Evolutionary conservation across 2,329 filamentous ascomycete genomes (phyloP).

Genomic region (Alternaria angustiovoidea): DNA sequence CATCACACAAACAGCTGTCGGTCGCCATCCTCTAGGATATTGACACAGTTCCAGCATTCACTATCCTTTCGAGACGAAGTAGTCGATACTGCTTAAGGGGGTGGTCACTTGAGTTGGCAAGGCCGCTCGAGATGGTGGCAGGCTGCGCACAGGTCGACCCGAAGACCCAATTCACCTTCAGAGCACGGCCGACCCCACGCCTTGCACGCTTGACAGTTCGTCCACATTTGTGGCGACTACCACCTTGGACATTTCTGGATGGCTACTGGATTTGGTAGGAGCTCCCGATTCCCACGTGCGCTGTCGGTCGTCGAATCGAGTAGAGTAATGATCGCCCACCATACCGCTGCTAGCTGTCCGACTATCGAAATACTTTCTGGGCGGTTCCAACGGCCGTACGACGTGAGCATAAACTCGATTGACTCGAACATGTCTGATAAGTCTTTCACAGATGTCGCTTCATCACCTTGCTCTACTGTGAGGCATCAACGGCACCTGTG

Average conservation of each 20-base stretch:
- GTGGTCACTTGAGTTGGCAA: not conserved
- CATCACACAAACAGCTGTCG: slow-evolving; percentile 4
- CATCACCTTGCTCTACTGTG: not conserved
- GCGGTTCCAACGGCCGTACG: not conserved
- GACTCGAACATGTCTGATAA: not conserved
- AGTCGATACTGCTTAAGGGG: not conserved
- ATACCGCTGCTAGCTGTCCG: not conserved
- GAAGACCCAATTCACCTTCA: slow-evolving; percentile 15
- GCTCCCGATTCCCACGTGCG: slow-evolving; percentile 17
- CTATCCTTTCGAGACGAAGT: not conserved
- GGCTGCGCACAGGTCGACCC: slow-evolving; percentile 7
- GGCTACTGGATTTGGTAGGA: slow-evolving; percentile 28
- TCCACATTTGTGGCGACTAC: slow-evolving; percentile 20
- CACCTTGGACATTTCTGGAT: slow-evolving; percentile 30
- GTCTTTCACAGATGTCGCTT: not conserved
- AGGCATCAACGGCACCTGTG: not conserved
- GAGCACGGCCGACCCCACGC: slow-evolving; percentile 10
- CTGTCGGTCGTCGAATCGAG: not conserved
- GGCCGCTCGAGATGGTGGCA: not conserved
- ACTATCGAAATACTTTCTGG: not conserved
- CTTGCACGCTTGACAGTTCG: slow-evolving; percentile 13
- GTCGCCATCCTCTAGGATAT: not conserved
- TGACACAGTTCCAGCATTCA: not conserved
- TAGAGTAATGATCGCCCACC: slow-evolving; percentile 15
- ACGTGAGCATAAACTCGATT: not conserved